Conservation (phyloP, 345 rosid genomes). For the Hibiscus syriacus region DNA sequence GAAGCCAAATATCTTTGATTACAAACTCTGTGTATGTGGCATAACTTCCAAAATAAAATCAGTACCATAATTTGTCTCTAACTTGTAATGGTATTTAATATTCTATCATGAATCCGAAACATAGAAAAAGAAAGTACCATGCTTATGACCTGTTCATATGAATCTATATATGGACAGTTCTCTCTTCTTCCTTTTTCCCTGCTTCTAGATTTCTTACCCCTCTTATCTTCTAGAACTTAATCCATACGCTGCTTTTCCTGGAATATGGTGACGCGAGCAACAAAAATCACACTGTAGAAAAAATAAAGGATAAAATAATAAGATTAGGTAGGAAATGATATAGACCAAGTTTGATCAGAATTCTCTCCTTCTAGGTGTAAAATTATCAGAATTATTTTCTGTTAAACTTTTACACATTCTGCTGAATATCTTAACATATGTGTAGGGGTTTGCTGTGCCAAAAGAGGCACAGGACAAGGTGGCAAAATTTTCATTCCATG, state of each 20-base stretch:
- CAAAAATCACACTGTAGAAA: not conserved
- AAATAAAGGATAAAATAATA: not conserved
- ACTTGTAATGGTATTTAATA: not conserved
- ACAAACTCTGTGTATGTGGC: not conserved
- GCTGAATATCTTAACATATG: constrained; percentile 5
- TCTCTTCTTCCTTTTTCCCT: not conserved
- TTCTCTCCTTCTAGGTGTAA: not conserved
- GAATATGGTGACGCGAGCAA: not conserved
- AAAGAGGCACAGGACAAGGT: constrained; percentile 79
- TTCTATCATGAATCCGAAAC: not conserved
- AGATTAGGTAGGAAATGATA: not conserved
- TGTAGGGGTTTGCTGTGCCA: constrained; percentile 88
- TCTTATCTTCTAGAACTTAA: not conserved
- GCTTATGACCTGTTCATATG: not conserved
- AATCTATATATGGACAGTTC: not conserved
- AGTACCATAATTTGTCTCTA: not conserved
- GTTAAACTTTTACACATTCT: not conserved
- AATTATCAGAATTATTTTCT: not conserved
- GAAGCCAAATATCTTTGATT: not conserved
- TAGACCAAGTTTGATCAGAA: not conserved
- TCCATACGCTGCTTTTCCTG: too few species aligned
- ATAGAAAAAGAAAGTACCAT: not conserved
- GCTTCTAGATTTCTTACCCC: not conserved
- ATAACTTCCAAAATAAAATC: not conserved
- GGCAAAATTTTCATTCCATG: too few species aligned